These are phyloP conservation scores for Conticribra guillardii DNA, from an alignment of 108 stramenopile genomes.

Conservation along the genomic window DNA sequence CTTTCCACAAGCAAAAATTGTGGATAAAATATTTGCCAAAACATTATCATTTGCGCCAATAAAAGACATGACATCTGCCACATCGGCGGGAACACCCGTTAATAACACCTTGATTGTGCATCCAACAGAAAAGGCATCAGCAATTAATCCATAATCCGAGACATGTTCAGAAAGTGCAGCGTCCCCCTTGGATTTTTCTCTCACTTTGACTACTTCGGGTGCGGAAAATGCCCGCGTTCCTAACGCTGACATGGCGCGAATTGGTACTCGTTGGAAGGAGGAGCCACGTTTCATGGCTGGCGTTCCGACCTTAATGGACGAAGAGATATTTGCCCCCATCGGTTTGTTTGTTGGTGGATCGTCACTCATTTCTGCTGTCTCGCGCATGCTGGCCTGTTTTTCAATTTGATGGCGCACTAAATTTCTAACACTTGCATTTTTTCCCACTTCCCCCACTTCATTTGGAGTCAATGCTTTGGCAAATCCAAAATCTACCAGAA, in stretches of 20 bases:
- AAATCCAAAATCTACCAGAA: conserved; percentile 87
- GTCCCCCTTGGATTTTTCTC: conserved; percentile 18
- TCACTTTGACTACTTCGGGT: conserved; percentile 63
- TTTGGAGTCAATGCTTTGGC: conserved; percentile 69
- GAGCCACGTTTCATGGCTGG: neutral
- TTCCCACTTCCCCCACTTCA: conserved; percentile 47
- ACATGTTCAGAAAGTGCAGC: conserved; percentile 64
- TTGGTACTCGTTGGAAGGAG: conserved; percentile 16
- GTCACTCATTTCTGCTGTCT: neutral
- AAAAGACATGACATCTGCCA: conserved; percentile 29
- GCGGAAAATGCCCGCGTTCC: conserved; percentile 84
- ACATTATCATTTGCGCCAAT: conserved; percentile 20
- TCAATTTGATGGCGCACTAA: conserved; percentile 37
- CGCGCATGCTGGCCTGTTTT: conserved; percentile 7
- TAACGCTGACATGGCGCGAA: conserved; percentile 60
- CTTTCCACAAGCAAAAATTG: conserved; percentile 34
- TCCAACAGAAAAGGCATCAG: conserved; percentile 84
- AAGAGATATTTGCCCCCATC: neutral
- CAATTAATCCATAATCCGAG: conserved; percentile 87
- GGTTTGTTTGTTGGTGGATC: neutral
- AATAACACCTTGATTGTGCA: conserved; percentile 75
- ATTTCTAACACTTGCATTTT: conserved; percentile 37
- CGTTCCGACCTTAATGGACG: neutral
- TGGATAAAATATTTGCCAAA: conserved; percentile 8
- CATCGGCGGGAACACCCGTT: conserved; percentile 82